Evolutionary conservation across 108 stramenopile genomes (phyloP).

Genomic region (Skeletonema tropicum): DNA sequence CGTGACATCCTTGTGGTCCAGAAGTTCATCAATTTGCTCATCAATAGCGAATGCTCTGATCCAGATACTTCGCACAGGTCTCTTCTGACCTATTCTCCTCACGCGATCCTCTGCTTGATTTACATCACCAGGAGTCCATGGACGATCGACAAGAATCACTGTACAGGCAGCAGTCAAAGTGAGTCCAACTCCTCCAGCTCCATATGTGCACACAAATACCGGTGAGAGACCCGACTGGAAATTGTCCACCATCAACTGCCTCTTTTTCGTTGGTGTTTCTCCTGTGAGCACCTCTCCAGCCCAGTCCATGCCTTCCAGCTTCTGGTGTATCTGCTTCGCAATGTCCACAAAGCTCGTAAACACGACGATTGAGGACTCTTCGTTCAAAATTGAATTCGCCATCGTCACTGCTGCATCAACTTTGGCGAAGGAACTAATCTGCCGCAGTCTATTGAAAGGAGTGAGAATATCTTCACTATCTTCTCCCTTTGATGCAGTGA

Average conservation of each 20-base stretch:
- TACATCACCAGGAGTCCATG: constrained; percentile 86
- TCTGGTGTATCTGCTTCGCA: constrained; percentile 63
- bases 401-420: constrained; percentile 66
- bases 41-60: constrained; percentile 69
- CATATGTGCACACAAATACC: constrained; percentile 85
- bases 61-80: constrained; percentile 70
- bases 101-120: constrained; percentile 81
- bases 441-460: constrained; percentile 51
- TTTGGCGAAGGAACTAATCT: constrained; percentile 61
- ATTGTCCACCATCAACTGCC: constrained; percentile 77
- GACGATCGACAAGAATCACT: constrained; percentile 80
- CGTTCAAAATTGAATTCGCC: constrained; percentile 55
- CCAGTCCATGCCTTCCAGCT: constrained; percentile 66
- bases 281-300: constrained; percentile 70
- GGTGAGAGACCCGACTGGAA: constrained; percentile 77
- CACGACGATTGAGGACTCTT: constrained; percentile 75
- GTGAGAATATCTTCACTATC: constrained; percentile 67
- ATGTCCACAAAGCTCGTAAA: constrained; percentile 76
- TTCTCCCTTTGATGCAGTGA: constrained; percentile 21
- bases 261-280: constrained; percentile 66
- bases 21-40: constrained; percentile 69
- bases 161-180: constrained; percentile 85
- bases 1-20: constrained; percentile 69
- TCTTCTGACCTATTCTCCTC: constrained; percentile 81
- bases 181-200: constrained; percentile 85